A percentile compares a stretch with the other conserved stretches of the same genome.
Evolutionary conservation across 2,329 filamentous ascomycete species (phyloP).

Genomic region (Leptographium lundbergii): DNA sequence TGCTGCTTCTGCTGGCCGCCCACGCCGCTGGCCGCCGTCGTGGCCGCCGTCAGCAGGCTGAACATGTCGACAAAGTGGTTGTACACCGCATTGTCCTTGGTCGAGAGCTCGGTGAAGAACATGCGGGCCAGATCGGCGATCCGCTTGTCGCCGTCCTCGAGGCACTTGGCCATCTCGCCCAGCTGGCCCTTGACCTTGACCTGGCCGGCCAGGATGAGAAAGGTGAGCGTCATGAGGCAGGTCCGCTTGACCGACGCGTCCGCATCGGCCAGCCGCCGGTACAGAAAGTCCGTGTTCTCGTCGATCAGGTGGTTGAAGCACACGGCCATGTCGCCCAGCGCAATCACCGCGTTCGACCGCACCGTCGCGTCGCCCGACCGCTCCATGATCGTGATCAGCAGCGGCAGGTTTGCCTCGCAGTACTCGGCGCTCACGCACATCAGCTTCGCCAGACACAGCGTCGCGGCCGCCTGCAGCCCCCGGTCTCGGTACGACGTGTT

Average conservation of each 20-base stretch:
- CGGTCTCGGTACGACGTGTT: constrained; percentile 86
- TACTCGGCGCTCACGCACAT: constrained; percentile 98
- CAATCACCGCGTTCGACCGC: constrained; percentile 90
- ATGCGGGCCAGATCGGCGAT: constrained; percentile 90
- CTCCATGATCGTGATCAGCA: constrained; percentile 97
- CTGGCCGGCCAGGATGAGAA: constrained; percentile 90
- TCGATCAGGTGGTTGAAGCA: constrained; percentile 99
- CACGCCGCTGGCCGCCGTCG: constrained; percentile 17
- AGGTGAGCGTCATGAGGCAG: constrained; percentile 95
- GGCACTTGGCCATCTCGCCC: constrained; percentile 97
- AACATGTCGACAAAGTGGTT: constrained; percentile 99
- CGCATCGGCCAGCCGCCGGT: constrained; percentile 78
- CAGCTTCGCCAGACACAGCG: constrained; percentile 88
- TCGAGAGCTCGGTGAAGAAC: constrained; percentile 97
- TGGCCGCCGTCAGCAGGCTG: constrained; percentile 74
- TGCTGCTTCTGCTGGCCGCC: not conserved
- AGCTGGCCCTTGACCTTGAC: constrained; percentile 99
- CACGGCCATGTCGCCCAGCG: constrained; percentile 95
- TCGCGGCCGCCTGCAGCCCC: constrained; percentile 83
- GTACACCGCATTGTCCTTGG: constrained; percentile 97
- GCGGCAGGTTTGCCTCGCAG: constrained; percentile 81
- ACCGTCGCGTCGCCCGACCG: constrained; percentile 85
- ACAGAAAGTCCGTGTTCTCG: constrained; percentile 97
- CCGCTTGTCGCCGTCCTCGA: constrained; percentile 89
- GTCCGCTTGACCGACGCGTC: constrained; percentile 90